Base-by-base conservation (phyloP, 495 filamentous ascomycete genomes). In the Aspergillus wentii region DNA sequence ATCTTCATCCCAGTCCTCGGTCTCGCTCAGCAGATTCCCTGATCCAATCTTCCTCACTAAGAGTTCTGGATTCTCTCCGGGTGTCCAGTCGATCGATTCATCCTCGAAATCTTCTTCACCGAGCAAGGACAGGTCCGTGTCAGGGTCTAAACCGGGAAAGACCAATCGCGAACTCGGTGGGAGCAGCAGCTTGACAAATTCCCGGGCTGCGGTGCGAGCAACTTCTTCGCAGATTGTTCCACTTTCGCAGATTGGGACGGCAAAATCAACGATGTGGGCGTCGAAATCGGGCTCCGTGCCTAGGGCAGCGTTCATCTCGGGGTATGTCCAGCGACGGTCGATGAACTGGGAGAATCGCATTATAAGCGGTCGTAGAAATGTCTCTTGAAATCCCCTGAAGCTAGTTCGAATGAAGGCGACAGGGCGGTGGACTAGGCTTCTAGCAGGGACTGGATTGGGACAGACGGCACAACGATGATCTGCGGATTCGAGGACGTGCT, bases 231-330 rank as follows among this genome's bases (percentile, higher is more conserved):
- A 38, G 5, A 38, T 29, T 18, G 5, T 5, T 52, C 4, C 38
- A 29, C 20, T 15, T 21, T 29, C 14, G 30, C 42, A 45, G 21
- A 45, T 29, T 1, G 42, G 42, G n/a, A 40, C 26, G 3, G 30
- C 35, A 11, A 45, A 17, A 27, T 45, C 42, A 15, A 45, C 34
- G n/a, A 40, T 39, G 13, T 45, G 42, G 9, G 29, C 35, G n/a
- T 45, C 35, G 11, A 29, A 29, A 19, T 23, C 15, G n/a, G n/a
- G n/a, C 11, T 37, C 16, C n/a, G 9, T 3, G 6, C 32, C 32
- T 10, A 30, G 13, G 15, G 40, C 40, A 7, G 16, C 8, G 8
- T 15, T 19, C 17, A 18, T 23, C 17, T 45, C 42, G 10, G 35
- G 29, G 30, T 16, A 40, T 0, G 17, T 38, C 35, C 35, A 45